Conservation (phyloP, 1,284 basidiomycete species). For the Anthracocystis panici-leucophaei region DNA sequence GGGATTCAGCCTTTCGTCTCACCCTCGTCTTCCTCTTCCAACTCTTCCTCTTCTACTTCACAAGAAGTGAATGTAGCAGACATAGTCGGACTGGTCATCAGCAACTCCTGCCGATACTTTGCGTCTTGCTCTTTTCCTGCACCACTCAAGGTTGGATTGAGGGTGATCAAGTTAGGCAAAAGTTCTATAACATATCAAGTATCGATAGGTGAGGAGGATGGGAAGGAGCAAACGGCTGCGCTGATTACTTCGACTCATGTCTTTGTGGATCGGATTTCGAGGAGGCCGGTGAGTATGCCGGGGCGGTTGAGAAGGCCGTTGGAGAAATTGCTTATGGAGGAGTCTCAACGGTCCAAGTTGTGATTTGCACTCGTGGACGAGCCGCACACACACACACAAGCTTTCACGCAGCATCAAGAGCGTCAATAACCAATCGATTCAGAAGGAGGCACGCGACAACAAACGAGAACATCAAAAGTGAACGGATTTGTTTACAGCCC, state of each 20-base stretch:
- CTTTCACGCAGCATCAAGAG: no score
- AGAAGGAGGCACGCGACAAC: no score
- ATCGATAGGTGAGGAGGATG: slow-evolving; percentile 21
- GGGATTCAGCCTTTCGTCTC: slow-evolving; percentile 44
- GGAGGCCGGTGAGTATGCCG: slow-evolving; percentile 48
- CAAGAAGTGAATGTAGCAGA: slow-evolving; percentile 9
- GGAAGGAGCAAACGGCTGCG: slow-evolving; percentile 20
- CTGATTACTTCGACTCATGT: slow-evolving; percentile 54
- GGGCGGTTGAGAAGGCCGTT: slow-evolving; percentile 6
- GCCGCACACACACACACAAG: neutral
- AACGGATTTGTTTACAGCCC: slow-evolving; percentile 16
- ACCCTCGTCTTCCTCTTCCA: neutral
- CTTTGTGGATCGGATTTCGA: slow-evolving; percentile 43
- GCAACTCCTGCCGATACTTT: slow-evolving; percentile 49
- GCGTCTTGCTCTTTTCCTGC: slow-evolving; percentile 52
- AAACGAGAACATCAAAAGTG: no score
- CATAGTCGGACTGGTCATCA: slow-evolving; percentile 52
- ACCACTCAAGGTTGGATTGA: slow-evolving; percentile 31
- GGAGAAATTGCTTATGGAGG: slow-evolving; percentile 13
- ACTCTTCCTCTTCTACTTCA: slow-evolving; percentile 1
- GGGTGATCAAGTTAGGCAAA: slow-evolving; percentile 44
- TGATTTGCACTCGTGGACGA: neutral
- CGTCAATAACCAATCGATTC: no score
- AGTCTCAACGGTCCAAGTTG: slow-evolving; percentile 17
- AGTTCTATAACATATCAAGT: slow-evolving; percentile 52